Evolutionary conservation across 2,329 filamentous ascomycete genomes (phyloP), one percentile per base, ranked within the genome.

Genomic region (Xylaria sp.): DNA sequence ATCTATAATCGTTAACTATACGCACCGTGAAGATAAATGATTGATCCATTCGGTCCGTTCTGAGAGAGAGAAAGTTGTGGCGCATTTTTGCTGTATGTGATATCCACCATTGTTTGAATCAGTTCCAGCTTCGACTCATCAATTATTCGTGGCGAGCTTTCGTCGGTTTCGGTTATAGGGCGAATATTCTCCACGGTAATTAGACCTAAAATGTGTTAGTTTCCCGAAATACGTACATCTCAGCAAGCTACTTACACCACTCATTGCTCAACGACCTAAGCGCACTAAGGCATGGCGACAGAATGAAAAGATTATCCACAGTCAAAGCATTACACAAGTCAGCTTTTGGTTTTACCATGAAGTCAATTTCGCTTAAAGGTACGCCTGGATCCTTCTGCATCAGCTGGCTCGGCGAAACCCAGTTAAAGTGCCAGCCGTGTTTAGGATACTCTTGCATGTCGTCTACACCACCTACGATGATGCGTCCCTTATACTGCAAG

Each of bases 221-320:
- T 53, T 3, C 5, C 26, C 2, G 2, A n/a, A 31, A 38, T 26
- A 48, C 15, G 3, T 46, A 26, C 15, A 7, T 33, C 6, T 54
- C 20, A 5, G 13, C 6, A 3, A 1, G 5, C 36, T 4, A 59
- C 56, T 60, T 60, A 6, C 63, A 9, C 63, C 63, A 65, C 9
- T 44, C 28, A 7, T 54, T 60, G 7, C 4, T 46, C 17, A 31
- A 26, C 20, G 60, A 36, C 26, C 11, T 54, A 3, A 65, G 36
- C 23, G 63, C 63, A 48, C 63, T 65, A 7, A 65, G 17, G 28
- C 33, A 59, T 2, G 63, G 63, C 1, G 63, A 54, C 11, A 65
- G 9, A n/a, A 54, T 46, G 28, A 65, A 65, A 26, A 53, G 5
- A 26, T 65, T 17, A 46, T 65, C 56, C 6, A 6, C 13, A 38